Base-by-base conservation (phyloP, 768 basidiomycete genomes). In the Lactarius trivialis region DNA sequence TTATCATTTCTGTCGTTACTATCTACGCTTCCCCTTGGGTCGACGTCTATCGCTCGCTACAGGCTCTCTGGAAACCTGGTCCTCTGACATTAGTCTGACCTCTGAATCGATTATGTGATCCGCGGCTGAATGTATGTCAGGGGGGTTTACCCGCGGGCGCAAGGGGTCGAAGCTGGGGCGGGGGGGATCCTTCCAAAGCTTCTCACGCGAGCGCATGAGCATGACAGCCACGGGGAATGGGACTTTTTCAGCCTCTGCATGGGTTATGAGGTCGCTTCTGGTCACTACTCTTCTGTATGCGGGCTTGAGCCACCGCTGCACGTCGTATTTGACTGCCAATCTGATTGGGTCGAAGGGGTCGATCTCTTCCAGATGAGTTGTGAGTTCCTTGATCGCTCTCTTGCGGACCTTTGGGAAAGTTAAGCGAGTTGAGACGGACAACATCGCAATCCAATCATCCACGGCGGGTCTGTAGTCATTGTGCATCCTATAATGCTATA, bases 281-380 rank as follows among this genome's bases (percentile, higher is more conserved):
- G 14, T 37, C 24, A 26, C 24, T 15, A 55, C 55, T 41, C 54
- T 55, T 2, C 34, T 14, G 53, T 67, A 58, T 0, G 68, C 63
- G 4, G 65, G 68, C 24, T 65, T 53, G 41, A 69, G 55, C 70
- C 70, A 70, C 19, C 68, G 55, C 19, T 45, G 24, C 4, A 68
- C 66, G n/a, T 60, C 63, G 56, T 60, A 68, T 39, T 63, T 63
- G 6, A 58, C 49, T 14, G 70, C 64, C 15, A 69, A 50, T 2
- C 51, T 34, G 28, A 72, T 41, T 36, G 65, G 63, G 14, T 63
- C 64, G 33, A 67, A 58, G 17, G 65, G 56, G 0, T 71, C 62
- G 3, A 62, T 26, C 21, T 37, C 28, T 3, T 56, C 24, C 41
- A 58, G 19, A 19, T 19, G 28, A 14, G 17, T 11, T 1, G 66